These are phyloP conservation scores for Penicillium crystallinum DNA, from an alignment of 495 filamentous ascomycete genomes.

Conservation along the genomic window DNA sequence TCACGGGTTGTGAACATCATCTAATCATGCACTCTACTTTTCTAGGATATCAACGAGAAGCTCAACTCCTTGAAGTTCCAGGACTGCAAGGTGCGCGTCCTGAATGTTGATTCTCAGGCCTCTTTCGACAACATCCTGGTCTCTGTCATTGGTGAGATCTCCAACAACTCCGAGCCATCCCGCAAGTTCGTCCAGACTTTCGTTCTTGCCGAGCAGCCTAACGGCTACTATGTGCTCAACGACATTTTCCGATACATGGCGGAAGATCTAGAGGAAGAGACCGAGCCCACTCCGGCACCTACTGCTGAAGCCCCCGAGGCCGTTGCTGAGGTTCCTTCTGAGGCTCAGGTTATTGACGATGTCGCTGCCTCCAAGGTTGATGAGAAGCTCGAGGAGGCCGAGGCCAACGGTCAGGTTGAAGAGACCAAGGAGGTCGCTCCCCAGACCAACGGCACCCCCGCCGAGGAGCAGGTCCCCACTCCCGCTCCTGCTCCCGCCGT, in stretches of 20 bases:
- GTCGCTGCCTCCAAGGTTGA: constrained; percentile 49
- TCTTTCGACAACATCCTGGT: constrained; percentile 91
- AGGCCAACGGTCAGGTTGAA: constrained; percentile 27
- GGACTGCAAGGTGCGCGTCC: constrained; percentile 95
- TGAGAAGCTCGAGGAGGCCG: constrained; percentile 50
- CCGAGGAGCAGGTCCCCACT: constrained; percentile 18
- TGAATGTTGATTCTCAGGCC: constrained; percentile 94
- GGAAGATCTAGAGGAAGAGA: constrained; percentile 67
- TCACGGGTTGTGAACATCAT: neutral
- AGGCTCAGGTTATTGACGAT: constrained; percentile 29
- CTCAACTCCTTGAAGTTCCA: constrained; percentile 92
- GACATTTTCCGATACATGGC: constrained; percentile 93
- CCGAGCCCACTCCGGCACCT: constrained; percentile 46
- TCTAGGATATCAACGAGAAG: constrained; percentile 83
- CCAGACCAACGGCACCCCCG: constrained; percentile 40
- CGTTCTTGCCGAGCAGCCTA: constrained; percentile 90
- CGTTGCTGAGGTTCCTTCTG: constrained; percentile 23
- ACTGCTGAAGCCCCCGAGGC: constrained; percentile 29
- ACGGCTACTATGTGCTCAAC: constrained; percentile 96
- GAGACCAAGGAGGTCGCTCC: constrained; percentile 29
- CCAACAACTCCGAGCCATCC: constrained; percentile 81
- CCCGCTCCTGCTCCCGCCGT: constrained; percentile 32
- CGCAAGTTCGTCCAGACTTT: constrained; percentile 99
- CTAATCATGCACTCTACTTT: constrained; percentile 1
- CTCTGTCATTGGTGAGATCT: constrained; percentile 96